Evolutionary conservation across 2,329 filamentous ascomycete genomes (phyloP).

Genomic region (Proliferodiscus dingleyae): DNA sequence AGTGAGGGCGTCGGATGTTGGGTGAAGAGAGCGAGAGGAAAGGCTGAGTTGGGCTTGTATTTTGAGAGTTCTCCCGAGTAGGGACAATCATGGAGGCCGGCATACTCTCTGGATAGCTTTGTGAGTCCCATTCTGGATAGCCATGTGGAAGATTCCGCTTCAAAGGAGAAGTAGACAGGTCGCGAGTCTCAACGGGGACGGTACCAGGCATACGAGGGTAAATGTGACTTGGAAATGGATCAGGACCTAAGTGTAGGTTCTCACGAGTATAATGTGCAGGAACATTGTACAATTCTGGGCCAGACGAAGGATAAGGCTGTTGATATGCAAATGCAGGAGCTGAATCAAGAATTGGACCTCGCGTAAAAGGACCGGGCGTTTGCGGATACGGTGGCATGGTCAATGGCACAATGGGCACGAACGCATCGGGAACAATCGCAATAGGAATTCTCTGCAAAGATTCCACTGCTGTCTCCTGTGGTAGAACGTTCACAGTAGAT

Average conservation of each 20-base stretch:
- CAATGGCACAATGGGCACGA: slow-evolving; percentile 1
- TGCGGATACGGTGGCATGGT: slow-evolving; percentile 14
- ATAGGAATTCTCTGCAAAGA: slow-evolving; percentile 19
- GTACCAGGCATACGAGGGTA: slow-evolving; percentile 24
- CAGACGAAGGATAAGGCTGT: slow-evolving; percentile 5
- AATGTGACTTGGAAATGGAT: slow-evolving; percentile 11
- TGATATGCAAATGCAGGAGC: slow-evolving; percentile 10
- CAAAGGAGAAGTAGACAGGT: slow-evolving; percentile 1
- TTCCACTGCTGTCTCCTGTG: slow-evolving; percentile 17
- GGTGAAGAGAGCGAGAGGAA: slow-evolving; percentile 19
- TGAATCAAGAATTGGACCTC: slow-evolving; percentile 3
- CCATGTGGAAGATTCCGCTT: slow-evolving; percentile 15
- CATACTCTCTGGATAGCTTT: slow-evolving; percentile 15
- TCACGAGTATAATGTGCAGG: slow-evolving; percentile 12
- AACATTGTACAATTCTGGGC: slow-evolving; percentile 3
- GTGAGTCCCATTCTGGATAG: slow-evolving; percentile 15
- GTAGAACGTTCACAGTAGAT: slow-evolving; percentile 4
- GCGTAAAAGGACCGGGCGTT: slow-evolving; percentile 8
- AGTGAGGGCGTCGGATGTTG: slow-evolving; percentile 8
- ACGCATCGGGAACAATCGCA: neutral
- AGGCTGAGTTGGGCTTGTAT: slow-evolving; percentile 4
- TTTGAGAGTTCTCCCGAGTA: neutral
- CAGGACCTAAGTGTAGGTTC: slow-evolving; percentile 6
- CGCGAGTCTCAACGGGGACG: slow-evolving; percentile 18
- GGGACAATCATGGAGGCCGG: slow-evolving; percentile 3